These are phyloP conservation scores for Apiospora kogelbergensis DNA, from an alignment of 2,329 filamentous ascomycete genomes.

Conservation along the genomic window DNA sequence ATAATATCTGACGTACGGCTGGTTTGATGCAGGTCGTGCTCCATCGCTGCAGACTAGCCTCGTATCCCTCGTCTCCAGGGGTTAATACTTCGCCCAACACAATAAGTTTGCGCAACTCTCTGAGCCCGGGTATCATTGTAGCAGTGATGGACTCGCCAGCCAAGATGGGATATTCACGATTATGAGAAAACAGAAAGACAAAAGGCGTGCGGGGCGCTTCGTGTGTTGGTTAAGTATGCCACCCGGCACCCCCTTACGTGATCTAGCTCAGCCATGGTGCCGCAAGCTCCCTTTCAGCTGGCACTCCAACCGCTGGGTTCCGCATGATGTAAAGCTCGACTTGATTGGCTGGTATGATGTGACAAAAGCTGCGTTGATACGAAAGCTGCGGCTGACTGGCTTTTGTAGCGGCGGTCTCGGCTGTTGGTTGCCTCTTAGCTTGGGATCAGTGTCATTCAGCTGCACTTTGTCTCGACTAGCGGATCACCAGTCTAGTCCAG, in stretches of 20 bases:
- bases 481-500: not conserved
- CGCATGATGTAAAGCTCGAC: not conserved
- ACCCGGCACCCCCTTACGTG: not conserved
- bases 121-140: not conserved
- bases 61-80: constrained; percentile 33
- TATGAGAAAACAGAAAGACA: not conserved
- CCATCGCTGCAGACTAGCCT: constrained; percentile 37
- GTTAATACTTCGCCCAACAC: constrained; percentile 30
- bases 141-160: not conserved
- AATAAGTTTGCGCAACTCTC: constrained; percentile 9
- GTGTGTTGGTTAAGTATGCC: not conserved
- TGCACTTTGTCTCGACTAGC: not conserved
- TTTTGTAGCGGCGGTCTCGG: not conserved
- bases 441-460: not conserved
- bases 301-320: not conserved
- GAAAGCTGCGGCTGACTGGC: not conserved
- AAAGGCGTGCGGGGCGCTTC: not conserved
- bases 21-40: constrained; percentile 37
- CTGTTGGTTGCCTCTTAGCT: not conserved
- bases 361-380: not conserved
- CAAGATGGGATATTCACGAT: not conserved
- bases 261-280: not conserved
- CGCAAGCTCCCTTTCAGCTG: not conserved
- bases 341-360: not conserved
- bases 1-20: constrained; percentile 21